phyloP scores from a whole-genome alignment of 2,329 filamentous ascomycete genomes.

The Dactylonectria macrodidyma region DNA sequence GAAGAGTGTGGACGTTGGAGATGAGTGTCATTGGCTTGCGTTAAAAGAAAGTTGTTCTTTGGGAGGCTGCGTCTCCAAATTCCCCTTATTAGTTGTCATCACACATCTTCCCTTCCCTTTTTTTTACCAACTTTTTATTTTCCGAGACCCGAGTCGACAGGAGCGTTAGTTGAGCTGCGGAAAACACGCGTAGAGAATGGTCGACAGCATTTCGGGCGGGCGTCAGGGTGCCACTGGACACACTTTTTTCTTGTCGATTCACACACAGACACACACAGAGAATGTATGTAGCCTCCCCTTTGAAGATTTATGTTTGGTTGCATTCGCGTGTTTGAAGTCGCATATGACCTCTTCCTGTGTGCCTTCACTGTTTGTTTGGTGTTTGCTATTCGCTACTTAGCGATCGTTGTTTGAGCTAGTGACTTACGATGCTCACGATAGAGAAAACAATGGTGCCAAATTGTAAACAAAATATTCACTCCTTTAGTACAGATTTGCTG shows the following conservation, averaged over 20 bases:
- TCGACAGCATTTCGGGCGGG: constrained; percentile 45
- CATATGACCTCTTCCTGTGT: not conserved
- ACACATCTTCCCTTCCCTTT: constrained; percentile 28
- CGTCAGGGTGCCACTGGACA: constrained; percentile 48
- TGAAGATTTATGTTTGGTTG: constrained; percentile 9
- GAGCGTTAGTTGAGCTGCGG: constrained; percentile 34
- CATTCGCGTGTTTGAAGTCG: not conserved
- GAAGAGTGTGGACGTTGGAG: constrained; percentile 97
- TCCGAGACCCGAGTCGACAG: constrained; percentile 36
- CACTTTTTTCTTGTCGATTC: constrained; percentile 35
- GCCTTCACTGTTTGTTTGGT: not conserved
- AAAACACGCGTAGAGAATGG: constrained; percentile 35
- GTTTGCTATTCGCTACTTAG: not conserved
- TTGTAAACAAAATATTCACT: too few species aligned
- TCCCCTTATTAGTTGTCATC: constrained; percentile 30
- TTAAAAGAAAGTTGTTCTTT: constrained; percentile 52
- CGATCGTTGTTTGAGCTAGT: too few species aligned
- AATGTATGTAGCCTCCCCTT: constrained; percentile 23
- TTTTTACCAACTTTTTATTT: constrained; percentile 34
- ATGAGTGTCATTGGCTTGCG: constrained; percentile 95
- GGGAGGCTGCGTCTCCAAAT: constrained; percentile 34
- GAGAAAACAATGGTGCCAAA: too few species aligned
- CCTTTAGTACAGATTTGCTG: too few species aligned
- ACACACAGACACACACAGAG: constrained; percentile 23
- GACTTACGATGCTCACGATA: too few species aligned